Percentiles rank a stretch among this genome's conserved stretches.
Conservation (phyloP, 768 basidiomycete genomes). For the Gymnopilus junonius region DNA sequence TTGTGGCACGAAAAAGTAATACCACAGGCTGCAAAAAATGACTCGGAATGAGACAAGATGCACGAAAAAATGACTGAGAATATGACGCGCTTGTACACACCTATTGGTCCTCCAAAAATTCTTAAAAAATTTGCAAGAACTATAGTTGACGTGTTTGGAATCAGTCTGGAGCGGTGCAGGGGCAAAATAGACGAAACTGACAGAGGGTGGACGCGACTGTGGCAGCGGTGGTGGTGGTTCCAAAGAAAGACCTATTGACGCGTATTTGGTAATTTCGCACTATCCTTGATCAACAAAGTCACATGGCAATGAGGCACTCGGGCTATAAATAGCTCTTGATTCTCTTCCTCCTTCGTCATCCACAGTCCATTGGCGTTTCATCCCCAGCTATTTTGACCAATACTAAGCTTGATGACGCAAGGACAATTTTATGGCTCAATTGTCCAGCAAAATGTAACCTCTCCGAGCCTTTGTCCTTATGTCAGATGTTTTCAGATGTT, state of each 20-base stretch:
- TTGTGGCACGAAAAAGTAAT: slow-evolving; percentile 2
- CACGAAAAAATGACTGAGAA: background rate
- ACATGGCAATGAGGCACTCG: background rate
- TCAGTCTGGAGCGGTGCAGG: slow-evolving; percentile 2
- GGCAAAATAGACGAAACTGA: slow-evolving; percentile 17
- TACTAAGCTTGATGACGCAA: no score
- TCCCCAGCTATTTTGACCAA: no score
- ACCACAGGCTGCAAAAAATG: slow-evolving; percentile 2
- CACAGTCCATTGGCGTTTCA: no score
- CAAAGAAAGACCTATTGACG: slow-evolving; percentile 44
- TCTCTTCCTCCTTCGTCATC: no score
- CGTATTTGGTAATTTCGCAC: slow-evolving; percentile 38
- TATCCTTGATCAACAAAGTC: slow-evolving; percentile 22
- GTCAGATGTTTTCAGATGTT: no score
- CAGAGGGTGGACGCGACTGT: slow-evolving; percentile 33
- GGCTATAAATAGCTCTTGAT: background rate
- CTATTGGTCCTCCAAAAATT: slow-evolving; percentile 10
- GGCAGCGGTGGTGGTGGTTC: slow-evolving; percentile 45
- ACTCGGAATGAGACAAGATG: slow-evolving; percentile 4
- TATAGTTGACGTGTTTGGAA: background rate
- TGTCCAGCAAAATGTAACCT: no score
- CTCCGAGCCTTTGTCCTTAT: no score
- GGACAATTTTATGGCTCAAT: no score
- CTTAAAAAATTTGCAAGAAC: background rate
- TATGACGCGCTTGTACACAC: slow-evolving; percentile 9